These are phyloP conservation scores for Umbelopsis ramanniana DNA, from an alignment of 192 early-diverging fungal species.

Conservation along the genomic window DNA sequence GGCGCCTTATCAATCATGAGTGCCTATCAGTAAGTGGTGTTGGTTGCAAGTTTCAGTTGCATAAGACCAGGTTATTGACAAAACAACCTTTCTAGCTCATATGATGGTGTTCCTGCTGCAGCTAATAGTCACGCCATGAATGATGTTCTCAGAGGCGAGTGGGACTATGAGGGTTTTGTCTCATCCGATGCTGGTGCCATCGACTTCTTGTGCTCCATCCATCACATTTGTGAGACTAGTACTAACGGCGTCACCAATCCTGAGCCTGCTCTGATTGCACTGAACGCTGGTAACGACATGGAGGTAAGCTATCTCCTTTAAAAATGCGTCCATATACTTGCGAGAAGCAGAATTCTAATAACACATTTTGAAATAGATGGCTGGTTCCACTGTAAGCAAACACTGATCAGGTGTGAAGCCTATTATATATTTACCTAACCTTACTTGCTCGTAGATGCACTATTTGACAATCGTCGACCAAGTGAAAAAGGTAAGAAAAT, in stretches of 20 bases:
- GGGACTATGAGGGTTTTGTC: conserved; percentile 12
- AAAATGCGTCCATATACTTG: neutral
- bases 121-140: conserved; percentile 10
- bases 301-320: neutral
- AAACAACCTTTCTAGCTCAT: neutral
- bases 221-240: conserved; percentile 15
- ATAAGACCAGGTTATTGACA: neutral
- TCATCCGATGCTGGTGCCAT: conserved; percentile 20
- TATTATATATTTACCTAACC: neutral
- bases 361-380: neutral
- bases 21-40: conserved; percentile 6
- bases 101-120: conserved; percentile 22
- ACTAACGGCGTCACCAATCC: neutral
- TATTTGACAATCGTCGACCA: conserved; percentile 4
- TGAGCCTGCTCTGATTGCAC: neutral
- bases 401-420: neutral
- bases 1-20: conserved; percentile 20
- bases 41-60: neutral
- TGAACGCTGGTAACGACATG: conserved; percentile 22
- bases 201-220: conserved; percentile 14
- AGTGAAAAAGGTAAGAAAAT: neutral
- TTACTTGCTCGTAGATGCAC: neutral
- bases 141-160: conserved; percentile 19
- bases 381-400: neutral
- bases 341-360: neutral